Percentiles rank a stretch among this genome's conserved stretches.
Evolutionary conservation across 2,329 filamentous ascomycete genomes (phyloP).

Genomic region (Akanthomyces muscarius): DNA sequence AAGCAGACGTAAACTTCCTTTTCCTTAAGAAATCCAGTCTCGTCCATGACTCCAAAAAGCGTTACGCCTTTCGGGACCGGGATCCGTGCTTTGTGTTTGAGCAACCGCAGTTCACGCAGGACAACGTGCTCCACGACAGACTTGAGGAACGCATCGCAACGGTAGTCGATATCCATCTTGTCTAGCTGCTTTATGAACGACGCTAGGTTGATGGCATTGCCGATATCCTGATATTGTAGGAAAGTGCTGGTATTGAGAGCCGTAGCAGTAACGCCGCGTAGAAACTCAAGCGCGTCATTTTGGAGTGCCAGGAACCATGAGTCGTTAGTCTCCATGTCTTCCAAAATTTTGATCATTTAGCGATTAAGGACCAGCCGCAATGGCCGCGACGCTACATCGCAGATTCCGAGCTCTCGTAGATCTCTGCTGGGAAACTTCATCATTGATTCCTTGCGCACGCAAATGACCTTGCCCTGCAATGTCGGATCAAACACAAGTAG

Average conservation of each 20-base stretch:
- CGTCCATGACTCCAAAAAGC: slow-evolving; percentile 79
- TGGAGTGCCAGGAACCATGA: slow-evolving; percentile 63
- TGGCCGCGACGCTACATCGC: slow-evolving; percentile 62
- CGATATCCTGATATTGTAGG: slow-evolving; percentile 58
- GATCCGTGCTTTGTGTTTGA: slow-evolving; percentile 78
- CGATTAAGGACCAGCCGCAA: slow-evolving; percentile 70
- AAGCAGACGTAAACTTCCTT: slow-evolving; percentile 65
- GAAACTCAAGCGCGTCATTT: slow-evolving; percentile 51
- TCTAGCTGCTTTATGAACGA: slow-evolving; percentile 58
- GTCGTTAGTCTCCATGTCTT: slow-evolving; percentile 63
- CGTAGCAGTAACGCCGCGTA: slow-evolving; percentile 56
- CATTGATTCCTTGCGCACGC: slow-evolving; percentile 68
- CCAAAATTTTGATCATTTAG: slow-evolving; percentile 79
- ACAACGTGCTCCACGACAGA: slow-evolving; percentile 66
- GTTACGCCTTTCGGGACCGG: slow-evolving; percentile 67
- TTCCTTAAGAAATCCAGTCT: slow-evolving; percentile 64
- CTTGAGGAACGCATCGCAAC: slow-evolving; percentile 63
- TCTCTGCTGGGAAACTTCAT: slow-evolving; percentile 64
- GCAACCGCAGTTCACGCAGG: slow-evolving; percentile 63
- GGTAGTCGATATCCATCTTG: slow-evolving; percentile 59
- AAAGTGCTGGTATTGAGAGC: slow-evolving; percentile 62
- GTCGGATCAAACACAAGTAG: slow-evolving; percentile 68
- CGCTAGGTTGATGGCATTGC: slow-evolving; percentile 55
- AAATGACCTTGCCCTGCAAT: slow-evolving; percentile 54
- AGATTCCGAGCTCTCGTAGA: slow-evolving; percentile 61